Percentiles rank a stretch among this genome's conserved stretches.
These are phyloP conservation scores for Thalassiosira profunda DNA, from an alignment of 108 stramenopile species.

Conservation along the genomic window DNA sequence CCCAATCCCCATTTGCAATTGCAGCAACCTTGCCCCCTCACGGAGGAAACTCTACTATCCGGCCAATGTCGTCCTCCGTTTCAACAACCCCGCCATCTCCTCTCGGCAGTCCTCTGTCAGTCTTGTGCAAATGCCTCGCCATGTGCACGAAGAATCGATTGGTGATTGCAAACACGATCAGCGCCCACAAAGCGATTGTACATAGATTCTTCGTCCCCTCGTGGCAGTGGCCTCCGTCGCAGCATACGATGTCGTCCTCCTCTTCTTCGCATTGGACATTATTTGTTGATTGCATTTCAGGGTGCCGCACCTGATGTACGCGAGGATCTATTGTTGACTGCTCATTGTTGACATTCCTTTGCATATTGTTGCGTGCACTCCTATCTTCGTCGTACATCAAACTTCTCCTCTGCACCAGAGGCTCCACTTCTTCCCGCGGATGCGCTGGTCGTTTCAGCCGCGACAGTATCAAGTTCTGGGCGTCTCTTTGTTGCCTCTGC, in stretches of 20 bases:
- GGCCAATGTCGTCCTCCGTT: too few species aligned
- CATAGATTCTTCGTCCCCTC: conserved; percentile 47
- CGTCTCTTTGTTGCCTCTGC: not conserved
- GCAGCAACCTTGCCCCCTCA: too few species aligned
- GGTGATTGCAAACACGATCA: conserved; percentile 20
- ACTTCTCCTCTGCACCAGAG: not conserved
- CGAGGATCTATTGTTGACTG: too few species aligned
- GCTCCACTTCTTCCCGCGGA: not conserved
- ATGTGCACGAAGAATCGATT: conserved; percentile 45
- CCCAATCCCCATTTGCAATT: too few species aligned
- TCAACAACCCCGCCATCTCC: too few species aligned
- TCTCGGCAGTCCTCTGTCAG: too few species aligned
- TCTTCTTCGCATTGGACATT: conserved; percentile 15
- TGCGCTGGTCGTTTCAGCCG: not conserved
- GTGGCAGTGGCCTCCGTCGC: conserved; percentile 19
- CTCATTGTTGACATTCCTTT: too few species aligned
- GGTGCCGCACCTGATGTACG: too few species aligned
- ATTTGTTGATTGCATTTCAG: too few species aligned
- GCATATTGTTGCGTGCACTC: too few species aligned
- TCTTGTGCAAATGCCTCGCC: conserved; percentile 17
- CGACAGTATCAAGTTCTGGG: conserved; percentile 6
- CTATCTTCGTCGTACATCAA: too few species aligned
- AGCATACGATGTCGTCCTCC: conserved; percentile 35
- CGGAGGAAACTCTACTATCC: too few species aligned
- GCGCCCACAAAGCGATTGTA: conserved; percentile 38